Evolutionary conservation across 1,139 yeast species (phyloP), one percentile per base, ranked within the genome.

Genomic region (Geotrichum cucujoidarum): DNA sequence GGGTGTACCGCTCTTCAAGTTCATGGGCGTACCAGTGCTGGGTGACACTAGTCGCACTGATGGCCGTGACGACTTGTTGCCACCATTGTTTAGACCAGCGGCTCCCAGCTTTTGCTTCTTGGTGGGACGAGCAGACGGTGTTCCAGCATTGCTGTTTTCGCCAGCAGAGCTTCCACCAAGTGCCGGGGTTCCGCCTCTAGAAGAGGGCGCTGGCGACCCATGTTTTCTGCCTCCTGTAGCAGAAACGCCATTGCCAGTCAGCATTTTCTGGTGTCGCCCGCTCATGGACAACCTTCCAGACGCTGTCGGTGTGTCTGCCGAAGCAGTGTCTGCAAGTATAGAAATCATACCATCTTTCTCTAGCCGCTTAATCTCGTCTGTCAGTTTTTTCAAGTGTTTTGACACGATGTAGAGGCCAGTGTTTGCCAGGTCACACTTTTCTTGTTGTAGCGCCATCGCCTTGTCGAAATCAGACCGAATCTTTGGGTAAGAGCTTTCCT

Each of bases 301-400:
- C 32, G 45, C 24, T 5, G 49, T 21, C 16, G 40, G 20, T 17
- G 25, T 36, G 13, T 37, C 43, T 8, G 20, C 7, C 7, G 24
- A 13, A 2, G 29, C 14, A n/a, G 45, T 29, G 11, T 40, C 45
- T 8, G 58, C 38, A 2, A 51, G 47, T 3, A 66, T 62, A 1
- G 94, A 90, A 43, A 89, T 66, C 35, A 84, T 70, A 17, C 95
- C 97, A 50, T 87, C 96, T 43, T 78, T 74, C 58, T 86, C 95
- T 39, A 92, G 70, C 58, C 79, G 78, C 49, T 80, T 79, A 48
- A 90, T 81, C 58, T 87, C 95, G 21, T 79, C 76, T 59, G 88
- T 92, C 42, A 92, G 74, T 58, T 77, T 77, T 47, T 74, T 74
- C 52, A 88, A 69, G 62, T 92, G 95, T 61, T 85, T 83, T 1